Percentiles rank a stretch among this genome's conserved stretches.
These are phyloP conservation scores for Citrus australasica DNA, from an alignment of 345 rosid species.

Conservation along the genomic window DNA sequence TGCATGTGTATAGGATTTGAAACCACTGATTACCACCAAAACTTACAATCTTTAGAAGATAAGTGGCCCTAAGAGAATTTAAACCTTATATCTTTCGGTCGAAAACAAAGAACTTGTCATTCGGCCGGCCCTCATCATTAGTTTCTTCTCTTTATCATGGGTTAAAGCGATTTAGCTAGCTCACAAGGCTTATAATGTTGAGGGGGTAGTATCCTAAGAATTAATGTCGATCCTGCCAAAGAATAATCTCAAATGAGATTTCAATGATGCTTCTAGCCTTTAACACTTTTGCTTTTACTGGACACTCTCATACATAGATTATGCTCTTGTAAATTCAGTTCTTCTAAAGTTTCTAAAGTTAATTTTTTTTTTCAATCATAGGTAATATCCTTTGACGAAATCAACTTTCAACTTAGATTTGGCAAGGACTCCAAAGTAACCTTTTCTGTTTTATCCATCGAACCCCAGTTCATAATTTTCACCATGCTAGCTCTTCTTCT, in stretches of 20 bases:
- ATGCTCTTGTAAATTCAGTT: background rate
- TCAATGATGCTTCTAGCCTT: background rate
- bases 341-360: too few relatives aligned
- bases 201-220: background rate
- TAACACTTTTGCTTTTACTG: background rate
- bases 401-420: background rate
- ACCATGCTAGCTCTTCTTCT: too few relatives aligned
- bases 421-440: background rate
- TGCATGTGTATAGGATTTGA: background rate
- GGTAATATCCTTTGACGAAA: background rate
- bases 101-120: too few relatives aligned
- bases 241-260: background rate
- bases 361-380: too few relatives aligned
- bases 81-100: too few relatives aligned
- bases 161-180: too few relatives aligned
- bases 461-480: background rate
- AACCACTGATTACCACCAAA: background rate
- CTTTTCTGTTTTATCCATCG: background rate
- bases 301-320: background rate
- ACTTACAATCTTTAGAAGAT: background rate
- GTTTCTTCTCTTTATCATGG: too few relatives aligned
- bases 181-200: too few relatives aligned
- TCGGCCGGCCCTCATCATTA: too few relatives aligned
- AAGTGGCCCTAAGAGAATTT: background rate
- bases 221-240: background rate